Conservation (phyloP, 352 stramenopile genomes). For the Phytophthora tentaculata region DNA sequence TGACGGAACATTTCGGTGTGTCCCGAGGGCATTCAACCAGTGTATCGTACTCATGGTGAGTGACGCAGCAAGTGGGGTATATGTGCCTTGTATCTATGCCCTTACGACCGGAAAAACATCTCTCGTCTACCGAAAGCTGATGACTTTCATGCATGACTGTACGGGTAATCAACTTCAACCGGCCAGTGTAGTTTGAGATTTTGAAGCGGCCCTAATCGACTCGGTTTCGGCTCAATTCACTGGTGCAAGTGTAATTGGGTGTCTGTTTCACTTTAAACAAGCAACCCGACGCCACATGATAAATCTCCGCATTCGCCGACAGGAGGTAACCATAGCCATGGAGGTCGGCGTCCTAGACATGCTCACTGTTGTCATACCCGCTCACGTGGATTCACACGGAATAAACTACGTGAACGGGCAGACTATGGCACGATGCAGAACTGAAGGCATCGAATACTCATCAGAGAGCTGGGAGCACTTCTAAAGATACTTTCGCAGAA, state of each 20-base stretch:
- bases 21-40: neutral
- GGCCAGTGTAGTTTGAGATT: neutral
- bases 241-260: neutral
- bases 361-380: neutral
- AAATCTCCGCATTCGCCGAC: neutral
- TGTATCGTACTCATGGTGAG: constrained; percentile 1
- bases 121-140: neutral
- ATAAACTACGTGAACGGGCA: neutral
- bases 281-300: neutral
- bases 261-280: constrained; percentile 1
- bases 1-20: neutral
- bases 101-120: too few species aligned
- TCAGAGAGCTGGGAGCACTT: neutral
- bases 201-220: neutral
- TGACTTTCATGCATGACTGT: neutral
- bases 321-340: neutral
- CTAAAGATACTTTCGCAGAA: constrained; percentile 2
- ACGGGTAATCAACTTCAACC: too few species aligned
- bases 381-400: neutral
- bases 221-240: neutral
- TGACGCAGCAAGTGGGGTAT: neutral
- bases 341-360: neutral
- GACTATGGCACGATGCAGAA: neutral
- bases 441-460: neutral
- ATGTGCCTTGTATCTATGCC: too few species aligned